Evolutionary conservation across 2,329 filamentous ascomycete species (phyloP), one percentile per base, ranked within the genome.

Genomic region (Cercospora sp.): DNA sequence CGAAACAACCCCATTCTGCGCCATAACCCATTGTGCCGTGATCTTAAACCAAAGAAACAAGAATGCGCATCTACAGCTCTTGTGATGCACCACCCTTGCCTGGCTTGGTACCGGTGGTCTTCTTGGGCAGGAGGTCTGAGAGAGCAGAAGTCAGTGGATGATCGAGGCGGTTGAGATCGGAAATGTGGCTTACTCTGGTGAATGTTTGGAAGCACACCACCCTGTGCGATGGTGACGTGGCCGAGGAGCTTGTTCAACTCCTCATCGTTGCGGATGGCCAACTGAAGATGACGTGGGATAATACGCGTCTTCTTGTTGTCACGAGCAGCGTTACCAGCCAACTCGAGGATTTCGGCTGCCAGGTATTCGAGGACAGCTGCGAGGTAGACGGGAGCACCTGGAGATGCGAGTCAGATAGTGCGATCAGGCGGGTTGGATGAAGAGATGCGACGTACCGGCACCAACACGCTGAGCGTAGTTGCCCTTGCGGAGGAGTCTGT

Each of bases 291-390:
- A 81, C 95, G 94, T 66, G 95, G 95, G 12, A 94, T 98, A 83
- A 99, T 99, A 83, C 95, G 95, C 90, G 98, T 99, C 85, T 98
- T 95, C 85, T 98, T 99, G 80, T 98, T 91, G 82, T 99, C 95
- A 87, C 98, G 98, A 82, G 95, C 95, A 64, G 95, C 95, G 81
- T 99, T 99, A 82, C 95, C 95, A 81, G 95, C 95, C 73, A 99
- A 87, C 83, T 99, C 95, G 77, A 99, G 91, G 58, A 99, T 94
- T 88, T 99, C 94, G 72, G 94, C 94, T 69, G 95, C 97, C 75
- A 99, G 86, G 81, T 99, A 99, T 85, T 99, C 95, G 73, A 99
- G 91, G 66, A 99, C 95, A 53, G 94, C 94, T 59, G 94, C 97
- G 71, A 98, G 92, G 80, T 98, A 98, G 66, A 73, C 71, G 34